Base-by-base conservation (phyloP, 2,329 filamentous ascomycete species). In the Diaporthe citriasiana region DNA sequence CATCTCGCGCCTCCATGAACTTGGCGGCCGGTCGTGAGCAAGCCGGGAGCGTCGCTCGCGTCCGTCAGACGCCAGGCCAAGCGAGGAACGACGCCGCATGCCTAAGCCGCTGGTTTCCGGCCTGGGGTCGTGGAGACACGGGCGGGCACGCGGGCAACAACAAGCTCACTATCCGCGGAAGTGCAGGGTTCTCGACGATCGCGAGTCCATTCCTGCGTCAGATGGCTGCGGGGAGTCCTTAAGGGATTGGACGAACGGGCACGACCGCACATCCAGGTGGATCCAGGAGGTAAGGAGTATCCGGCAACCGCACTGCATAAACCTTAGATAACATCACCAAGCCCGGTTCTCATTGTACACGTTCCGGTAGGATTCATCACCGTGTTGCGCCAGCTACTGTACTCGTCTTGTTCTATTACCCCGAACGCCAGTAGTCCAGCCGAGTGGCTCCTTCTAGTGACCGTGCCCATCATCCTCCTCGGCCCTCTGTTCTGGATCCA, bases 401-500 rank as follows among this genome's bases (percentile, higher is more conserved):
- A 55, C 25, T 63, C 50, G 25, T 71, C 45, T 71, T 63, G 47
- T 55, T 63, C 56, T 71, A 71, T 71, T 60, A 71, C 51, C 56
- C 57, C 47, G 30, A 70, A 71, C 56, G 70, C 70, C 70, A 63
- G 47, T 22, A 51, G 47, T 33, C 57, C 56, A 45, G 45, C 70
- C 45, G 45, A 53, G 27, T 45, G 63, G 33, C 63, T 53, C 45
- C 59, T 50, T 82, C 81, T 89, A 97, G 86, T 97, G 95, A 71
- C 93, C 95, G 85, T 97, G 94, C 73, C 94, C 95, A 80, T 97
- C 94, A 85, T 97, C 93, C 78, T 91, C 91, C 81, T 92, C 90
- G 53, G 86, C 88, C 81, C 90, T 89, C 87, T 93, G 90, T 87
- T 98, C 95, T 25, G 95, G 95, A 88, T 99, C 97, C 84, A 99